Evolutionary conservation across 371 early-diverging fungal genomes (phyloP).

Genomic region (Zychaea mexicana): DNA sequence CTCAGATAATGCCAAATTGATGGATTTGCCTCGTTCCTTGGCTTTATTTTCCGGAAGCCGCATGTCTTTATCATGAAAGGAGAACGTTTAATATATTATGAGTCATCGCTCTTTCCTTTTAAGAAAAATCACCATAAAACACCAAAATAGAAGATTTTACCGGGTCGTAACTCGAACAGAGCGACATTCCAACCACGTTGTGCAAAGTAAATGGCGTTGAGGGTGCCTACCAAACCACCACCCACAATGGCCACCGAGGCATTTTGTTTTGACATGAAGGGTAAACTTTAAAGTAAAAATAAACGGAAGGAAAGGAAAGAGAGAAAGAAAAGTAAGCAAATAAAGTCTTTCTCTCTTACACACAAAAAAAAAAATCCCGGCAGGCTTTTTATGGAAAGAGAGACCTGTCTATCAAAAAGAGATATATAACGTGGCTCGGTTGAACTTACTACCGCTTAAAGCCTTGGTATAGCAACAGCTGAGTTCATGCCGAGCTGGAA

Average conservation of each 20-base stretch:
- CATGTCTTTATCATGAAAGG: constrained; percentile 53
- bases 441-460: no score
- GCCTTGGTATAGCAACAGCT: no score
- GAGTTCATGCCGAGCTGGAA: no score
- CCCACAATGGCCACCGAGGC: constrained; percentile 78
- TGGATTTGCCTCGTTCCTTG: constrained; percentile 75
- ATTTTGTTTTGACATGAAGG: not conserved
- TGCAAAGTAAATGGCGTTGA: constrained; percentile 91
- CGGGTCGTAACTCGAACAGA: constrained; percentile 86
- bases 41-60: constrained; percentile 61
- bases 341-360: no score
- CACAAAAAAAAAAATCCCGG: not conserved
- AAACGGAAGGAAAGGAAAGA: not conserved
- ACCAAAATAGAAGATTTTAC: no score
- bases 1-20: constrained; percentile 92
- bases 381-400: not conserved
- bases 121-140: not conserved
- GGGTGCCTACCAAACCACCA: constrained; percentile 92
- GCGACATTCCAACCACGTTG: constrained; percentile 89
- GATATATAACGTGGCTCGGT: no score
- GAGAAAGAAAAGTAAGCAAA: not conserved
- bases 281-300: not conserved
- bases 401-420: no score
- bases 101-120: not conserved
- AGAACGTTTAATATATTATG: no score